phyloP scores from a whole-genome alignment of 2,329 filamentous ascomycete species.

The Hypoxylon sp. region DNA sequence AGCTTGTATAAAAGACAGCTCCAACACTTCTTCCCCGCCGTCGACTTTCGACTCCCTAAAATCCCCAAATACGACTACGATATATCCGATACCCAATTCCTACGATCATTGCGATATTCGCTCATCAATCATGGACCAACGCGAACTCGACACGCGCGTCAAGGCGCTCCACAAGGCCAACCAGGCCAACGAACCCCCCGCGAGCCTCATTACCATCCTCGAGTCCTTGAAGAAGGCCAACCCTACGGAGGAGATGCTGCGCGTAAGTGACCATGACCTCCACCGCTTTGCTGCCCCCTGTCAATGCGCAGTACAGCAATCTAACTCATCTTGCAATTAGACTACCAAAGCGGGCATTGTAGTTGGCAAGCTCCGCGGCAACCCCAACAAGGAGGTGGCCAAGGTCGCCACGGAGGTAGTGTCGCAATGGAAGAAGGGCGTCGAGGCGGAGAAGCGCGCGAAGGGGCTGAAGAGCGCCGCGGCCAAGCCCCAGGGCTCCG shows the following conservation, averaged over 20 bases:
- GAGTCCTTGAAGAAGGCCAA: conserved; percentile 82
- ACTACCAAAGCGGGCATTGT: conserved; percentile 91
- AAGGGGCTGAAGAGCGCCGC: conserved; percentile 50
- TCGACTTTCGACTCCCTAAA: neutral
- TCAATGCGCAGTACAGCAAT: no score
- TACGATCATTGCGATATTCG: neutral
- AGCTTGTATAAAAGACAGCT: neutral
- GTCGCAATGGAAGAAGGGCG: conserved; percentile 84
- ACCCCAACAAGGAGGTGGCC: conserved; percentile 84
- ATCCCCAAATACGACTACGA: no score
- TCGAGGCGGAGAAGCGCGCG: conserved; percentile 71
- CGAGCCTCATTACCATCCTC: conserved; percentile 79
- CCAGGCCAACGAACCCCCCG: conserved; percentile 76
- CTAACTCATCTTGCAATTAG: conserved; percentile 59
- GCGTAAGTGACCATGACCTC: conserved; percentile 64
- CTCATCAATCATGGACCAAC: conserved; percentile 73
- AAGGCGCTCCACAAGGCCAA: conserved; percentile 85
- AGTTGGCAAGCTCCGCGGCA: conserved; percentile 82
- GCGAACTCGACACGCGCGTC: conserved; percentile 81
- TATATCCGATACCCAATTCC: neutral
- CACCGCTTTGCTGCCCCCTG: conserved; percentile 1
- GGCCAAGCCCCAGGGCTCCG: conserved; percentile 61
- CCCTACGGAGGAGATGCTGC: conserved; percentile 89
- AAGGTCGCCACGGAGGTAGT: conserved; percentile 85
- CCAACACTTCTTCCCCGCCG: neutral